Evolutionary conservation across 2,329 filamentous ascomycete species (phyloP).

Genomic region (Bretziella fagacearum): DNA sequence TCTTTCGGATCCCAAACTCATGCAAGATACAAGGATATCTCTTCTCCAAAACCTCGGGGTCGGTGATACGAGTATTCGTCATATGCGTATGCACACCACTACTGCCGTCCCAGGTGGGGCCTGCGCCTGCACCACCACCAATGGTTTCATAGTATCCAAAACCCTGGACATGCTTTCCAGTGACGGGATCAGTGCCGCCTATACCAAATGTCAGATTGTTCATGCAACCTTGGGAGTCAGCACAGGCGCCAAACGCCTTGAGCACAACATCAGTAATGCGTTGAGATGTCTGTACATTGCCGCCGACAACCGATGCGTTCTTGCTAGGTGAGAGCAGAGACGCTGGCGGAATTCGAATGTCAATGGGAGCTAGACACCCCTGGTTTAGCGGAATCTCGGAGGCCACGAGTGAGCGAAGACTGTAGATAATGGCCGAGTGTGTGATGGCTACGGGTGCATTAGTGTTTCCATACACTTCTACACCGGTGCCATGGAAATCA

Average conservation of each 20-base stretch:
- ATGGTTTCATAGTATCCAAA: conserved; percentile 45
- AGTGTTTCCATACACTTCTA: conserved; percentile 64
- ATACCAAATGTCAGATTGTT: conserved; percentile 78
- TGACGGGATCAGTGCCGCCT: conserved; percentile 28
- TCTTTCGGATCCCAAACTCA: conserved; percentile 48
- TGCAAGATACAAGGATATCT: conserved; percentile 55
- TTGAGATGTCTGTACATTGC: conserved; percentile 46
- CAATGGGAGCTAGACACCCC: conserved; percentile 59
- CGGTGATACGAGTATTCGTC: conserved; percentile 66
- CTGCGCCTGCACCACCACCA: conserved; percentile 49
- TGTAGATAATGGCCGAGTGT: conserved; percentile 78
- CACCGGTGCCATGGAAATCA: conserved; percentile 64
- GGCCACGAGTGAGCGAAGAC: conserved; percentile 59
- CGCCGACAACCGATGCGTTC: conserved; percentile 64
- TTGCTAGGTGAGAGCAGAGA: conserved; percentile 61
- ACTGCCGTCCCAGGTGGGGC: conserved; percentile 32
- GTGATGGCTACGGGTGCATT: conserved; percentile 72
- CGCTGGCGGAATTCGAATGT: conserved; percentile 54
- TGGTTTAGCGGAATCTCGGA: conserved; percentile 75
- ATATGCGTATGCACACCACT: conserved; percentile 34
- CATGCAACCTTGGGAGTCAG: conserved; percentile 62
- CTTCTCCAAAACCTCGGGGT: conserved; percentile 29
- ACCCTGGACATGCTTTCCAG: conserved; percentile 23
- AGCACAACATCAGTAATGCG: conserved; percentile 30
- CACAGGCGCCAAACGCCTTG: conserved; percentile 64